Base-by-base conservation (phyloP, 306 rosid species). In the Malus sieversii region DNA sequence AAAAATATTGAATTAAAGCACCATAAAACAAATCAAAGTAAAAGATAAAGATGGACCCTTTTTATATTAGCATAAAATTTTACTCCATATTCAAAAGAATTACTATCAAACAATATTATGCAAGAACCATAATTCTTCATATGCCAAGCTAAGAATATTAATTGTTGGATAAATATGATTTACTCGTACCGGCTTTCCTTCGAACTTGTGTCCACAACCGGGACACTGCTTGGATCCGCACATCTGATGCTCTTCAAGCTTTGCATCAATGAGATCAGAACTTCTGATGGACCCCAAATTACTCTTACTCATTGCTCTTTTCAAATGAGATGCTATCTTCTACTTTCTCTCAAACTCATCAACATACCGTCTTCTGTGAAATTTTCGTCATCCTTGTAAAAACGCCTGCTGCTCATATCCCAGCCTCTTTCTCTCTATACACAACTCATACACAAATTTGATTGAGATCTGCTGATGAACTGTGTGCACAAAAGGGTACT, bases 191-290 rank as follows among this genome's bases (percentile, higher is more conserved):
- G 91, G 96, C 77, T 92, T 93, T 69, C 82, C 84, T 84, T 93
- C 91, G 57, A 93, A 91, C 78, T 86, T 88, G 87, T 93, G 98
- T 48, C 98, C 98, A 72, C 98, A 93, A 76, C 98, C 91, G 27
- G 98, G 98, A 83, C 97, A 91, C 81, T 88, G 97, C 81, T 93
- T 93, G 84, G 98, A 91, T 91, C 96, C 97, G 85, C 96, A 91
- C 89, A 88, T 82, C 83, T 91, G 97, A 87, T 93, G 97, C 77
- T 91, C 97, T 82, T 91, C 98, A 66, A 93, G 97, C 90, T 93
- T 93, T 3, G 97, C 96, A 88, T 93, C 98, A 79, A 93, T 86
- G 72, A 91, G 97, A 87, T 93, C 96, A 74, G 93, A 82, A 77
- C 97, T 87, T 70, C 88, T 89, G 69, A 87, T 84, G 45, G 86